Conservation (phyloP, 345 rosid species). For the Eucalyptus polyanthemos region DNA sequence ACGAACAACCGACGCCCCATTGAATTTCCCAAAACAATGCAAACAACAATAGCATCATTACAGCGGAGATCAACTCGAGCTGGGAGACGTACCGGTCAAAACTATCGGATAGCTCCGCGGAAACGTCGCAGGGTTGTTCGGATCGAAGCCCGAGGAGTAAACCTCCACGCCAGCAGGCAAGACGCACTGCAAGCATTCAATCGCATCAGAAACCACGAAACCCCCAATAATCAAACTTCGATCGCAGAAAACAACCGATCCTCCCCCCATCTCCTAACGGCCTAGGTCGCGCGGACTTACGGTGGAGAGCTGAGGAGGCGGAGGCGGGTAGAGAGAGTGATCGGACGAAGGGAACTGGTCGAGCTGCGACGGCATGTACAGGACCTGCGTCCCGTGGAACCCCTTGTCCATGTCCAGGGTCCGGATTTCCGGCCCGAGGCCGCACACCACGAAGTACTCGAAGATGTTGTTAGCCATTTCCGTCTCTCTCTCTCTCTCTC, state of each 20-base stretch:
- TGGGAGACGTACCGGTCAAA: slow-evolving; percentile 51
- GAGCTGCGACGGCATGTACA: slow-evolving; percentile 67
- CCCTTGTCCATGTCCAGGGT: slow-evolving; percentile 81
- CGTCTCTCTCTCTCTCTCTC: not conserved
- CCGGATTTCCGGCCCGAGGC: slow-evolving; percentile 92
- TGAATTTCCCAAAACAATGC: not conserved
- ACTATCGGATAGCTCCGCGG: slow-evolving; percentile 97
- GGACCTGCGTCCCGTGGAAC: slow-evolving; percentile 44
- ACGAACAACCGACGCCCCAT: not conserved
- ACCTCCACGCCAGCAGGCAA: slow-evolving; percentile 89
- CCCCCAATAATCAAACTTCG: not conserved
- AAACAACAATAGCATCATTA: not conserved
- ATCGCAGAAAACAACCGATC: not conserved
- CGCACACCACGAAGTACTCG: slow-evolving; percentile 94
- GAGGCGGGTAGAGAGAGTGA: slow-evolving; percentile 65
- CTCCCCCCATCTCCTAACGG: not conserved
- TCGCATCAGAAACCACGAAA: not conserved
- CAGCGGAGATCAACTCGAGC: not conserved
- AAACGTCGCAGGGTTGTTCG: slow-evolving; percentile 41
- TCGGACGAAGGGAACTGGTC: slow-evolving; percentile 78
- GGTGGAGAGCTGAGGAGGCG: slow-evolving; percentile 95
- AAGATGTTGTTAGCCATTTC: slow-evolving; percentile 44
- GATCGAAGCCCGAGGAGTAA: slow-evolving; percentile 57
- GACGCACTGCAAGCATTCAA: slow-evolving; percentile 46
- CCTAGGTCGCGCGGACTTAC: slow-evolving; percentile 13